Base-by-base conservation (phyloP, 2,329 filamentous ascomycete genomes). In the Colletotrichum somersetense region DNA sequence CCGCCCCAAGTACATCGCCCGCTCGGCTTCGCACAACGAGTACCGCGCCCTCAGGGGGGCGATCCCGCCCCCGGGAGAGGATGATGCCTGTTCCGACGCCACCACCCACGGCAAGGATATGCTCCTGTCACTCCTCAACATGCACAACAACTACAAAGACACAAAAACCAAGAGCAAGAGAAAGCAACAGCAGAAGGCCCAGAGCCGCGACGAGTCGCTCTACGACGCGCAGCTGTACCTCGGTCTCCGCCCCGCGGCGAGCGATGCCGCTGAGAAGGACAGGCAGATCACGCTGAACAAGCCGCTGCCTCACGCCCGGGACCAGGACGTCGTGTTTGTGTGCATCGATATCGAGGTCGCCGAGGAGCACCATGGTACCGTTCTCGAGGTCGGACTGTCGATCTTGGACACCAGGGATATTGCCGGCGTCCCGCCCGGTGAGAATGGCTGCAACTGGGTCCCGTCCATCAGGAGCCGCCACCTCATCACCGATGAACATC, bases 371-470 rank as follows among this genome's bases (percentile, higher is more conserved):
- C 88, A 90, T 16, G 83, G 86, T 44, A 84, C 89, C 16, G 87
- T 98, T 71, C 97, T 95, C 0, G 96, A 99, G 80, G 86, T 99
- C 50, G 96, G 96, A 0, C 85, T 99, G 52, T 91, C 94, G 1
- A 91, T 91, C 3, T 85, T 98, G 0, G 95, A 98, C 79, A 95
- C 92, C 0, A 76, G 80, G 5, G 80, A 87, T 48, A 78, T 94
- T 30, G 76, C 81, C 1, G 82, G 80, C 10, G 73, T 90, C 0
- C 77, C 88, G 0, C 92, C 93, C 3, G 93, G 93, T 0, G 76
- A 83, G 2, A 81, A 84, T 35, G 93, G 91, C 3, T 76, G 83
- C 52, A 86, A 90, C 48, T 98, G 95, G 95, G 88, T 89, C 74
- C 76, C 83, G 0, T 81, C 86, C 62, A 92, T 98, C 74, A 84